Evolutionary conservation across 1,139 yeast species (phyloP), one percentile per base, ranked within the genome.

Genomic region (Kodamaea plutei): DNA sequence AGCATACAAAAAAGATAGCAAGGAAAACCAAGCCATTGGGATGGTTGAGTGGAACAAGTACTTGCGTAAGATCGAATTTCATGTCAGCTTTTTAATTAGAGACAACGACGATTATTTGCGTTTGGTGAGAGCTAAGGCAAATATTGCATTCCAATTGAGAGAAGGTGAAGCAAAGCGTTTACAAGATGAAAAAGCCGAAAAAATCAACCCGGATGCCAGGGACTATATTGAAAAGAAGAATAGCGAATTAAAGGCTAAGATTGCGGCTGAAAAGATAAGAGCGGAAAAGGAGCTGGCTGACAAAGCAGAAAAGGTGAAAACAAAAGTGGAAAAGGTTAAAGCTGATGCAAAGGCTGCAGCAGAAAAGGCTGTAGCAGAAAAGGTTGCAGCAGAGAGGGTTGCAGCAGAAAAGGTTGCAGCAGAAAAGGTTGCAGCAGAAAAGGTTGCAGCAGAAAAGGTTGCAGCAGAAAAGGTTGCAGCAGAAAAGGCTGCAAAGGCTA

Each of bases 81-180:
- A 85, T 36, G 61, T 84, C 29, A 66, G 70, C 31, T 63, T 77
- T 23, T 54, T 87, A 35, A 60, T 76, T 20, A 71, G 76, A 38
- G 96, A 88, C 50, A 76, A 82, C 35, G 83, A 79, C 18, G 81
- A 80, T 40, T 82, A 78, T 50, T 61, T 85, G 44, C 76, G 79
- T 36, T 72, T 84, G 31, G 65, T 82, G 36, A 71, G 96, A 48
- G 89, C 94, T 9, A 75, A 79, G 52, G 94, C 95, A 12, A 89
- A 88, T 49, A 59, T 84, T 26, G 81, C 82, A 11, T 82, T 84
- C 54, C 96, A 87, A 58, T 61, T 65, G 38, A 74, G 93, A 43
- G 89, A 83, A 52, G 35, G 24, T 4, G 35, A 32, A 17, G 27
- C 23, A n/a, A n/a, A n/a, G n/a, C n/a, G n/a, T n/a, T n/a, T n/a